These are phyloP conservation scores for Daldinia bambusicola DNA, from an alignment of 495 filamentous ascomycete genomes.

Conservation along the genomic window DNA sequence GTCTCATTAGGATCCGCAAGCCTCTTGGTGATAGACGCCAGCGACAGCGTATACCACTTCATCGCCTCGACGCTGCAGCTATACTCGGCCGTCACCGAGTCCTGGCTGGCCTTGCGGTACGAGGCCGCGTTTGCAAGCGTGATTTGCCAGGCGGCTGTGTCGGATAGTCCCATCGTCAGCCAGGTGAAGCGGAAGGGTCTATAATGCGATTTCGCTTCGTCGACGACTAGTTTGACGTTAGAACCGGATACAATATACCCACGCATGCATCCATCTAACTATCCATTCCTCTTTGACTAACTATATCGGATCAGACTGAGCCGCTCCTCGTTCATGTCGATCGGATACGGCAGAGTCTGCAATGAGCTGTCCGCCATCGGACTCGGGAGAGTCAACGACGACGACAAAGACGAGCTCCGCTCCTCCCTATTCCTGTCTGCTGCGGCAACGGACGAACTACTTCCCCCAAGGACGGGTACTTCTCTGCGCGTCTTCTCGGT, in stretches of 20 bases:
- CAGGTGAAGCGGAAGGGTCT: slow-evolving; percentile 44
- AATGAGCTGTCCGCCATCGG: slow-evolving; percentile 28
- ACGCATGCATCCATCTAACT: no score
- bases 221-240: slow-evolving; percentile 37
- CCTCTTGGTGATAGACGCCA: slow-evolving; percentile 37
- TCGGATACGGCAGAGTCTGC: slow-evolving; percentile 26
- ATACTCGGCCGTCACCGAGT: slow-evolving; percentile 22
- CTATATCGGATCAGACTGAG: slow-evolving; percentile 33
- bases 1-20: slow-evolving; percentile 36
- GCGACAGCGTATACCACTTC: slow-evolving; percentile 45
- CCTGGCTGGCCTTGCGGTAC: slow-evolving; percentile 8
- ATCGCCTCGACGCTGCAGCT: slow-evolving; percentile 32
- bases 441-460: neutral
- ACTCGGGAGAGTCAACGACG: slow-evolving; percentile 1
- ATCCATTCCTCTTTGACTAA: slow-evolving; percentile 13
- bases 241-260: slow-evolving; percentile 3
- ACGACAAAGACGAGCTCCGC: slow-evolving; percentile 10
- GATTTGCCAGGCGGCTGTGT: slow-evolving; percentile 42
- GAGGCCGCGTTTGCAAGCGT: slow-evolving; percentile 41
- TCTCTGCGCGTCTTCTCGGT: slow-evolving; percentile 23
- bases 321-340: slow-evolving; percentile 41
- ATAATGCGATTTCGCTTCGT: slow-evolving; percentile 28
- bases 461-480: slow-evolving; percentile 14
- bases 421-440: neutral
- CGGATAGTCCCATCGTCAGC: slow-evolving; percentile 41